phyloP scores from a whole-genome alignment of 2,329 filamentous ascomycete genomes.

The Mollisia scopiformis region DNA sequence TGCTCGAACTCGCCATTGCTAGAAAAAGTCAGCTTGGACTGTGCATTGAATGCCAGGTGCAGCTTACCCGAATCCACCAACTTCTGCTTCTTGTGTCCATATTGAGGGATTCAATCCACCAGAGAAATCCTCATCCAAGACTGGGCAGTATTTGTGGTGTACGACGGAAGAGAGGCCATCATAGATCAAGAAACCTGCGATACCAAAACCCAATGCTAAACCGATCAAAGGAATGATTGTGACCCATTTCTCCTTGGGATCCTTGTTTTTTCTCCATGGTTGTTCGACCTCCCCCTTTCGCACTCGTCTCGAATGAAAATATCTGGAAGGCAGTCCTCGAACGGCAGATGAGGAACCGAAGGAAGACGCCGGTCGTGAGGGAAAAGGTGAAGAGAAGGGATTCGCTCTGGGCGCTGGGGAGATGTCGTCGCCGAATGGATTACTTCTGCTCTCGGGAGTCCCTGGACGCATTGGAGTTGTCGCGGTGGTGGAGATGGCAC shows the following conservation, averaged over 20 bases:
- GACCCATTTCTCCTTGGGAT: conserved; percentile 84
- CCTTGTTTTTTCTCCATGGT: conserved; percentile 74
- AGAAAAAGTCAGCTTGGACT: conserved; percentile 12
- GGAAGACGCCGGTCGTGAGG: conserved; percentile 45
- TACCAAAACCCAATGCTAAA: conserved; percentile 66
- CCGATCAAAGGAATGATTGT: conserved; percentile 78
- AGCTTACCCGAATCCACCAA: conserved; percentile 48
- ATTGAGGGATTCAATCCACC: conserved; percentile 51
- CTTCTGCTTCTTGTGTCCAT: conserved; percentile 54
- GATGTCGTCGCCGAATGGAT: conserved; percentile 34
- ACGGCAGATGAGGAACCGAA: conserved; percentile 45
- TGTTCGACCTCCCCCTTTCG: conserved; percentile 74
- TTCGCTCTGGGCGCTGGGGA: conserved; percentile 30
- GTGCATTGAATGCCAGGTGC: conserved; percentile 52
- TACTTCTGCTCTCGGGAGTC: conserved; percentile 40
- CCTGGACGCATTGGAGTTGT: conserved; percentile 40
- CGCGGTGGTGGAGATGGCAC: conserved; percentile 31
- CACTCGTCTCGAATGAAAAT: conserved; percentile 50
- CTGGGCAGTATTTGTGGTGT: conserved; percentile 65
- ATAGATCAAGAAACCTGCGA: conserved; percentile 75
- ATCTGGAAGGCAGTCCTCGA: conserved; percentile 25
- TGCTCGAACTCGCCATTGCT: conserved; percentile 82
- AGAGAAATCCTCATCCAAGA: conserved; percentile 53
- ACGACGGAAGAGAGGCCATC: conserved; percentile 74
- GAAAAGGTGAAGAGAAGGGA: conserved; percentile 41